Evolutionary conservation across 345 rosid species (phyloP), one percentile per base, ranked within the genome.

Genomic region (Abelmoschus esculentus): DNA sequence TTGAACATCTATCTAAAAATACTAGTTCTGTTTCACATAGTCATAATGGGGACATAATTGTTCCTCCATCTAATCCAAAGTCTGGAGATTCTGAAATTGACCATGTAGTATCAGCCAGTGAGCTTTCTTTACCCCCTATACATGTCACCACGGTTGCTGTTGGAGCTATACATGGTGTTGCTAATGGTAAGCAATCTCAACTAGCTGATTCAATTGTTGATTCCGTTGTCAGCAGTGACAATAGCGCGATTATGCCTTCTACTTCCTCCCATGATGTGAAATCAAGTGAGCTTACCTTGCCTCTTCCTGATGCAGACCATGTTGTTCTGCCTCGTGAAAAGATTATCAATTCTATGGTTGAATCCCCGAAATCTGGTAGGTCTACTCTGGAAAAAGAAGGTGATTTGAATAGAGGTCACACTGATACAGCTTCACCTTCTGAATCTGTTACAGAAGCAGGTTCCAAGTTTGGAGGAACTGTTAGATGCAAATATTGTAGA

Each of bases 371-470:
- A 69, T 47, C 62, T 53, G 54, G 54, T 52, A 5, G 83, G 78
- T 10, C 78, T 75, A 75, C 80, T 70, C 59, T 7, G 6, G 13
- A 5, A 0, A 32, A 44, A 28, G n/a, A 9, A 17, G 26, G 40
- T 62, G 38, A 34, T 61, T 8, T 61, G n/a, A 61, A 36, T 9
- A 77, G 84, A 76, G 92, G 89, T 62, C 81, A 77, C 7, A 88
- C 91, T 61, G 98, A 93, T 75, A 93, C 97, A 54, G 80, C 88
- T 14, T 87, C 97, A 50, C 97, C 96, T 69, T 76, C 91, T 71
- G 97, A 93, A 77, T 91, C 97, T 18, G 98, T 93, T 70, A 91
- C 91, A 85, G 90, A 88, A 77, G 98, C 86, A 60, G 98, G 89
- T 76, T 89, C 93, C 53, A 90, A 86, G 83, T 90, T 93, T 76